Base-by-base conservation (phyloP, 257 asterid genomes). In the Knoxia roxburghii region DNA sequence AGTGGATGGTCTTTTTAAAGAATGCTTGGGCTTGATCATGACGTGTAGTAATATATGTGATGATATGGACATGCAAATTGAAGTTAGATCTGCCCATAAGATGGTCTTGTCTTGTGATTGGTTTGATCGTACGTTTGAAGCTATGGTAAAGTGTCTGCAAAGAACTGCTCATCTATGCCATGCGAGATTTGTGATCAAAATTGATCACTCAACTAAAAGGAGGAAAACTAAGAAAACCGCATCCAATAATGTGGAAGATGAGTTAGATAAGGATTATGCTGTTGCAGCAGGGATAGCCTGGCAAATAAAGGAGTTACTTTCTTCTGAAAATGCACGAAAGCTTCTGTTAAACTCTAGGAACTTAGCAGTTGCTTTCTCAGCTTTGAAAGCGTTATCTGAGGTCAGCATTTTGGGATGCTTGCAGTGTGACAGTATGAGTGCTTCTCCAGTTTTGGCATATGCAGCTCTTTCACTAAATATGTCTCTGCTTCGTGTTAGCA, bases 271-370 rank as follows among this genome's bases (percentile, higher is more conserved):
- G 78, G 96, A 87, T 72, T 88, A 84, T 79, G 87, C 81, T 43
- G 58, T 87, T 70, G 85, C 93, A 29, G 80, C 78, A 49, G 99
- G 95, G 79, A 80, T 90, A 70, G 84, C 99, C 71, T 90, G 97
- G 97, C 99, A 90, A 83, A 81, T 94, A 71, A 87, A 82, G 82
- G 97, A 94, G 61, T 68, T 94, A 45, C 95, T 94, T 74, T 72
- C 83, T 67, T 81, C 83, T 76, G 95, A 84, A 70, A 68, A 61
- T 73, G 78, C 94, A 64, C 73, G 95, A 63, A 73, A 84, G 69
- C 81, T 85, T 30, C 64, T 94, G 50, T 70, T 94, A 68, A 41
- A 50, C 32, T 84, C 89, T 58, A 81, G 68, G 61, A 75, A 35
- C 70, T 74, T 90, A 57, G 84, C 73, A 77, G 73, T 79, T 61